Evolutionary conservation across 371 early-diverging fungal species (phyloP).

Genomic region (Mucor sp.): DNA sequence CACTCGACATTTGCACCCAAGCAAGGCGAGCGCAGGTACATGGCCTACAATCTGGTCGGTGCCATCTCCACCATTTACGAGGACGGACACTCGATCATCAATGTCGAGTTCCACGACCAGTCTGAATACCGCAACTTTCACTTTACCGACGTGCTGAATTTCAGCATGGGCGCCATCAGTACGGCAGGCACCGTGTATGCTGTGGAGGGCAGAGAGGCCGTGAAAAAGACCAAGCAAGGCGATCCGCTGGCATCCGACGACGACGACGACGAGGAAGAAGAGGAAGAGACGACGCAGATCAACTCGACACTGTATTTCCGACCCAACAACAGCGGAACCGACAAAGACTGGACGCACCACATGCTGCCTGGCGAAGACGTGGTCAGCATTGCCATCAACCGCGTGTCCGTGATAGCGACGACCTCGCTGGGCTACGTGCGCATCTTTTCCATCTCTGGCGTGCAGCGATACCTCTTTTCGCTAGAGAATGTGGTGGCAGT

Average conservation of each 20-base stretch:
- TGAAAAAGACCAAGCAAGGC: conserved; percentile 6
- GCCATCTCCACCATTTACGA: conserved; percentile 74
- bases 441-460: conserved; percentile 75
- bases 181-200: conserved; percentile 77
- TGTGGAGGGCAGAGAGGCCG: conserved; percentile 49
- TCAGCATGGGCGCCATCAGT: conserved; percentile 74
- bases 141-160: conserved; percentile 78
- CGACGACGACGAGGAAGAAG: conserved; percentile 20
- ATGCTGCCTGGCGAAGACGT: conserved; percentile 69
- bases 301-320: conserved; percentile 63
- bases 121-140: conserved; percentile 73
- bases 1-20: conserved; percentile 32
- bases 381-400: conserved; percentile 74
- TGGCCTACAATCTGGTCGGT: conserved; percentile 84
- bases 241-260: conserved; percentile 25
- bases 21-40: conserved; percentile 66
- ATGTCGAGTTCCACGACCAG: conserved; percentile 89
- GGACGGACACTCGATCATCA: conserved; percentile 69
- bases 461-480: conserved; percentile 71
- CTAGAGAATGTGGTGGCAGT: conserved; percentile 71
- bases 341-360: conserved; percentile 80
- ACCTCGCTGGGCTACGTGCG: conserved; percentile 80
- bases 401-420: conserved; percentile 66
- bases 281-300: conserved; percentile 5
- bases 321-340: conserved; percentile 28